phyloP scores from a whole-genome alignment of 1,284 basidiomycete genomes.

The Fomes fomentarius region DNA sequence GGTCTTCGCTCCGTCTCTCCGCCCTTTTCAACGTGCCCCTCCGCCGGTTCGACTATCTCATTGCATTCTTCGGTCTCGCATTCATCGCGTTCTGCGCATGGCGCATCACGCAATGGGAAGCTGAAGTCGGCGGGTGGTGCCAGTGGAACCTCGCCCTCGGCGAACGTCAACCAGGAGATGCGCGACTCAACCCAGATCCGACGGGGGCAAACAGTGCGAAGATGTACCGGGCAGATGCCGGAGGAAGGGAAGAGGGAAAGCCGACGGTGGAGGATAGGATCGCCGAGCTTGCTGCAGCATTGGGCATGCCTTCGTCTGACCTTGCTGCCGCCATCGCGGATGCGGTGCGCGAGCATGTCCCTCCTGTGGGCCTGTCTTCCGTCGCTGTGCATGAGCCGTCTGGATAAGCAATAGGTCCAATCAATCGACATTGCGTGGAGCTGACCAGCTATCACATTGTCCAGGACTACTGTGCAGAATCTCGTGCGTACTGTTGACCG shows the following conservation, averaged over 20 bases:
- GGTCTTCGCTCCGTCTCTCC: slow-evolving; percentile 35
- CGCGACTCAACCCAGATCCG: slow-evolving; percentile 20
- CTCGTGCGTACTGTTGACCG: slow-evolving; percentile 24
- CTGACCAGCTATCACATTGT: not conserved
- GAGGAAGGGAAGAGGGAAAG: slow-evolving; percentile 9
- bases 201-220: not conserved
- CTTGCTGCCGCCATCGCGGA: slow-evolving; percentile 64
- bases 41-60: slow-evolving; percentile 50
- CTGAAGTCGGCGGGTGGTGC: slow-evolving; percentile 59
- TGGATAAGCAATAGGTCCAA: slow-evolving; percentile 42
- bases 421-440: not conserved
- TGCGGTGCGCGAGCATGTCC: slow-evolving; percentile 57
- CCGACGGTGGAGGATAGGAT: slow-evolving; percentile 60
- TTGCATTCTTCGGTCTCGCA: slow-evolving; percentile 46
- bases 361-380: slow-evolving; percentile 58
- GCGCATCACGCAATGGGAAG: slow-evolving; percentile 52
- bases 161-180: slow-evolving; percentile 29
- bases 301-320: slow-evolving; percentile 63
- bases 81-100: slow-evolving; percentile 54
- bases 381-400: slow-evolving; percentile 49
- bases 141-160: slow-evolving; percentile 59
- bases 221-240: not conserved
- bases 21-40: slow-evolving; percentile 36
- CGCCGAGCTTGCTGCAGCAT: slow-evolving; percentile 56
- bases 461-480: slow-evolving; percentile 29